Evolutionary conservation across 1,139 yeast genomes (phyloP), one percentile per base, ranked within the genome.

Genomic region (Nakaseomyces uthaithaninus): DNA sequence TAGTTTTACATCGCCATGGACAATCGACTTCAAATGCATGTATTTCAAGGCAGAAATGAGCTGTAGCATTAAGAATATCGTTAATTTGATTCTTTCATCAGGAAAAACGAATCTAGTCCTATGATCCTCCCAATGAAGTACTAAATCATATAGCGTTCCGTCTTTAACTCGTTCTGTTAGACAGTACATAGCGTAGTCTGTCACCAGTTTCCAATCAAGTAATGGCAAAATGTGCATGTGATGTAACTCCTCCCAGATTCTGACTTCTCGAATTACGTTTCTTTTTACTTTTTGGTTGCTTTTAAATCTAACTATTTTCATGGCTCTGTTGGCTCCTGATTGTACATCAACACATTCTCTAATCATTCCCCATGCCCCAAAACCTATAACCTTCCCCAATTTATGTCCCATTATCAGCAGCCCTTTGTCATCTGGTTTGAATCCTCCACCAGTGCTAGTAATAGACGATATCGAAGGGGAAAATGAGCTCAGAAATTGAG

Each of bases 351-450:
- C 57, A 47, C 93, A 85, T 57, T 83, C 93, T 45, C 94, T 67
- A n/a, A 89, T 82, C 25, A 82, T 74, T 3, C 95, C 94, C 82
- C 93, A 87, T 0, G 95, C 94, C 8, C 97, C 97, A 55, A 75
- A 76, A 1, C 95, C 95, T 47, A 87, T 79, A n/a, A 81, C 73
- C 49, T 76, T 77, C 0, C 94, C 95, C 31, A 82, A 56, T 31
- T 66, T 72, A 62, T 79, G 76, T 9, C 71, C 75, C 66, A 80
- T 53, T 0, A 81, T 73, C 9, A 68, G 53, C 5, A 80, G 77
- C 0, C 86, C 89, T 45, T 71, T 69, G 47, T 77, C 83, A 52
- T 78, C 82, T 3, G 60, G 54, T 40, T 47, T 51, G 26, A 41
- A 18, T 15, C 27, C 37, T 15, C 27, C 36, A 2, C 19, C 35